Base-by-base conservation (phyloP, 169 alveolate species). In the Plasmodium coatneyi region DNA sequence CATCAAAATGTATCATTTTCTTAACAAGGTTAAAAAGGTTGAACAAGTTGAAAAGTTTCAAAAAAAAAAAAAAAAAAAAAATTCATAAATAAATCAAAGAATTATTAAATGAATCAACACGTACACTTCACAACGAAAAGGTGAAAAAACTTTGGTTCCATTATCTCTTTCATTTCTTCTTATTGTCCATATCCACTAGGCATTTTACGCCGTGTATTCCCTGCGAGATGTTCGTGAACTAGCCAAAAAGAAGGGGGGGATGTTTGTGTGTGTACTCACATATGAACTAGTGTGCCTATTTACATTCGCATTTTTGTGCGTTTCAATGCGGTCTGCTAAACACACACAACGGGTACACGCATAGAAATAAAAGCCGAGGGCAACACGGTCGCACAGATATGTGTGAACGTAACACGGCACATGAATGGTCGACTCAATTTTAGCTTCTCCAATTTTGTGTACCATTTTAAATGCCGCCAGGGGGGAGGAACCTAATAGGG, bases 141-240 rank as follows among this genome's bases (percentile, higher is more conserved):
- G 25, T 83, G 52, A 28, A 70, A 83, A 16, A 14, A 16, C 41
- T 12, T 39, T 84, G 52, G 54, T 30, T 39, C 3, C 16, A 5
- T 32, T 84, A 19, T 43, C 25, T 79, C 32, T 41, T 41, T 83
- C 56, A 70, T 71, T 46, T 71, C 54, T 60, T 54, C 41, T 71
- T 91, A 9, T 49, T 14, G 56, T 91, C 95, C 92, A 91, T 70
- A 28, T 91, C 83, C 34, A 91, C 95, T 71, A 91, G 54, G 56
- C 80, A 28, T 71, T 82, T 80, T 10, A 39, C 95, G 12, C 95
- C 95, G 74, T 91, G 46, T 54, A 91, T 32, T 66, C 95, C 95
- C 79, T 91, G 95, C 36, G 95, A 91, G 54, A 91, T 34, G 60
- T 91, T 91, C 56, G 95, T 91, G 71, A 80, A 80, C 95, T 91